Conservation (phyloP, 177 flowering plant species). For the Telopea speciosissima region DNA sequence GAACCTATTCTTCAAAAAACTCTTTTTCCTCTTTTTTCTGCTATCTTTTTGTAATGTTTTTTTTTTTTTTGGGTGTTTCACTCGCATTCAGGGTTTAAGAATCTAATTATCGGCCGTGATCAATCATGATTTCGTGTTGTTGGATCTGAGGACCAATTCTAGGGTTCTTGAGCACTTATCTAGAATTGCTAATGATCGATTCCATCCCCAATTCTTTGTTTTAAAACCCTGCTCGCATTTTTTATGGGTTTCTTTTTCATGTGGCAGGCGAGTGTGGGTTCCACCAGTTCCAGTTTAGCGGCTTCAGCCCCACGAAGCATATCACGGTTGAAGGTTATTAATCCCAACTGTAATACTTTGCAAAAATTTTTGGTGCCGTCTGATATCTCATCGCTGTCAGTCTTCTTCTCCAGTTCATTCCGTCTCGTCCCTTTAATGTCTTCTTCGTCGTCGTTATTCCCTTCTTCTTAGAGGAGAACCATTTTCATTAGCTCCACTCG, state of each 20-base stretch:
- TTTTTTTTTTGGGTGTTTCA: too few species aligned
- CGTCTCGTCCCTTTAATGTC: slow-evolving; percentile 14
- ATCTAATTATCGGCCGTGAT: too few species aligned
- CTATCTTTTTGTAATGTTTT: too few species aligned
- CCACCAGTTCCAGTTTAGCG: slow-evolving; percentile 8
- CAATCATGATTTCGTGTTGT: too few species aligned
- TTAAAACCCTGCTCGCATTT: too few species aligned
- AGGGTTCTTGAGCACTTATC: too few species aligned
- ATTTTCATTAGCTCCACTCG: slow-evolving; percentile 21
- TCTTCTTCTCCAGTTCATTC: slow-evolving; percentile 32
- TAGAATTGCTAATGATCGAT: too few species aligned
- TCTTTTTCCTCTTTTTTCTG: too few species aligned
- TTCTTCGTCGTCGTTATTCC: slow-evolving; percentile 4
- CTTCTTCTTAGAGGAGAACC: slow-evolving; percentile 16
- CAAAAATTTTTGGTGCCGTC: slow-evolving; percentile 10
- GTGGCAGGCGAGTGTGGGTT: slow-evolving; percentile 25
- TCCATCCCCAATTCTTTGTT: too few species aligned
- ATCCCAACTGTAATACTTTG: slow-evolving; percentile 5
- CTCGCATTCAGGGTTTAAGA: too few species aligned
- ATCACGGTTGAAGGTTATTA: neutral
- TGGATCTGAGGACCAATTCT: too few species aligned
- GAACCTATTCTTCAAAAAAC: too few species aligned
- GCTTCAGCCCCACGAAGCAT: slow-evolving; percentile 14
- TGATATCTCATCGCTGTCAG: slow-evolving; percentile 25
- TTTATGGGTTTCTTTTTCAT: neutral